Base-by-base conservation (phyloP, 305 asterid species). In the Caryopteris hybrid region DNA sequence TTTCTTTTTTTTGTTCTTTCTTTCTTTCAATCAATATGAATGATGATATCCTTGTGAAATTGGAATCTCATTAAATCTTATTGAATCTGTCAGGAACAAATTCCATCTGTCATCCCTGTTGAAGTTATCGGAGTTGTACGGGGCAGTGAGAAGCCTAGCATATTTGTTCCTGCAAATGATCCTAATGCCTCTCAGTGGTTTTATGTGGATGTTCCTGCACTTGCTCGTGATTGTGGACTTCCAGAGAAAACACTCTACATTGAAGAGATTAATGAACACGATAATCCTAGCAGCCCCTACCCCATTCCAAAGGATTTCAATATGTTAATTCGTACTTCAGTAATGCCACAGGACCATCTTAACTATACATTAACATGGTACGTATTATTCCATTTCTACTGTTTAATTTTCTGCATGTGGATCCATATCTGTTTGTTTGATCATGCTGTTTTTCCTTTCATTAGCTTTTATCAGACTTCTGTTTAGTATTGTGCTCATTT, bases 91-190 rank as follows among this genome's bases (percentile, higher is more conserved):
- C 85, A 93, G 96, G 96, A 81, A 57, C 64, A 71, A 48, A 57
- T 45, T 75, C 80, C 84, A 17, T 41, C 78, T 39, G 63, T 69
- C 58, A 70, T 29, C 73, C 75, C 90, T 22, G 82, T 81, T 18
- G 87, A 87, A 72, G 91, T 90, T 46, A 72, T 68, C 64, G 96
- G 99, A 64, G 97, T 93, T 55, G 66, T 83, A 67, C 90, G 97
- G 51, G 91, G 86, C 29, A 90, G 97, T 63, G 99, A 93, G 85
- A 93, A 85, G 62, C 97, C 99, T n/a, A 88, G 94, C 76, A 79
- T 90, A 85, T 93, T 90, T 81, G 99, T 90, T 76, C 97, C 99
- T 16, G 95, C 89, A 67, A 93, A 93, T 71, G 99, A 90, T 76
- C 92, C 95, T n/a, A 69, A 74, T 61, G 83, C 84, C 64, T 69